Percentiles rank a stretch among this genome's conserved stretches.
phyloP scores from a whole-genome alignment of 805 yeast species.

The Pichia eremophila region DNA sequence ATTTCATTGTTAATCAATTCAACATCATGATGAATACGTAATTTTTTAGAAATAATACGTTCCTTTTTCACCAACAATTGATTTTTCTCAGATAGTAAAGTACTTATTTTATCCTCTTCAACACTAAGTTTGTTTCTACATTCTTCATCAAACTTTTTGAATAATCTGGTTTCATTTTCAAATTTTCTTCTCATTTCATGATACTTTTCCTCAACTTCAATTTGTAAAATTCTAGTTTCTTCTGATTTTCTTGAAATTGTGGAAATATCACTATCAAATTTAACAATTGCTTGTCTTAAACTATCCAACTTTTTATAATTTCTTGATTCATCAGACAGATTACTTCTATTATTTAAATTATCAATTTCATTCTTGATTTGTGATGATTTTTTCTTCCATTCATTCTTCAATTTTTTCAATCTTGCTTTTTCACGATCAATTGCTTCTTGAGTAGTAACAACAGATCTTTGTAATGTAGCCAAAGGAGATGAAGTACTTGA shows the following conservation, averaged over 20 bases:
- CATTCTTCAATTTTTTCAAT: constrained; percentile 48
- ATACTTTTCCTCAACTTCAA: constrained; percentile 31
- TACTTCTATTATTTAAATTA: constrained; percentile 34
- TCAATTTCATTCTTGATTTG: constrained; percentile 51
- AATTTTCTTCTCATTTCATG: constrained; percentile 29
- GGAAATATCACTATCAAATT: constrained; percentile 29
- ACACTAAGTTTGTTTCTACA: constrained; percentile 19
- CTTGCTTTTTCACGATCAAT: constrained; percentile 48
- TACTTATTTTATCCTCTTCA: constrained; percentile 16
- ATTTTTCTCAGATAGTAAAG: constrained; percentile 23
- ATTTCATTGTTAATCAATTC: constrained; percentile 18
- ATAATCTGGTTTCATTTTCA: constrained; percentile 27
- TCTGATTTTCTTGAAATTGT: constrained; percentile 28
- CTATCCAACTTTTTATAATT: constrained; percentile 42
- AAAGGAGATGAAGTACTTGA: constrained; percentile 41
- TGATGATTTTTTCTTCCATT: constrained; percentile 44
- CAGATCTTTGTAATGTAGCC: constrained; percentile 54
- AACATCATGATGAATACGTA: constrained; percentile 22
- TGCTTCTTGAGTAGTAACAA: constrained; percentile 53
- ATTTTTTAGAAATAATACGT: constrained; percentile 22
- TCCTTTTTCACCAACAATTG: constrained; percentile 26
- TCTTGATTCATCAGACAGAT: constrained; percentile 49
- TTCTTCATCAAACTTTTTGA: constrained; percentile 24
- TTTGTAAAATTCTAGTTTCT: constrained; percentile 27
- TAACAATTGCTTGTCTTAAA: constrained; percentile 36